Base-by-base conservation (phyloP, 257 asterid species). In the Knoxia roxburghii region DNA sequence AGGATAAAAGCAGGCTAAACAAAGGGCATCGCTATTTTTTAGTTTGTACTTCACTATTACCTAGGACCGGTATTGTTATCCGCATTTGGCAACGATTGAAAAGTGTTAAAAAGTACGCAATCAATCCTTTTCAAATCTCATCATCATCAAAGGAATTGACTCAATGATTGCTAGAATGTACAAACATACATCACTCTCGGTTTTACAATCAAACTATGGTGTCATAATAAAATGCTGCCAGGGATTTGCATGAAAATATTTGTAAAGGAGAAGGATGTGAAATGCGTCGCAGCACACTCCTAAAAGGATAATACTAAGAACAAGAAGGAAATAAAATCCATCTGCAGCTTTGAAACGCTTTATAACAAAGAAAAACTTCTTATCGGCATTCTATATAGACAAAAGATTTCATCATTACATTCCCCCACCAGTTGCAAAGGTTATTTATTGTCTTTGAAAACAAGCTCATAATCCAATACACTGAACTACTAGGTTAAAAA, bases 361-460 rank as follows among this genome's bases (percentile, higher is more conserved):
- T 24, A 26, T 7, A 24, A 29, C 7, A 21, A 32, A 49, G 0
- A 30, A 8, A n/a, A 29, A 45, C 57, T 32, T 69, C 67, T 3
- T 56, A 37, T 35, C 32, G 37, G 49, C 65, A 56, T 46, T 43
- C 14, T 45, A 30, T 10, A 55, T 67, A 35, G 6, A 39, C 71
- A 15, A 18, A 20, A 37, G 14, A 37, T 21, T 33, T 33, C 26
- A n/a, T 9, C 39, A 5, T 35, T 33, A n/a, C 27, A 59, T 21
- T 20, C n/a, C 10, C 18, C n/a, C 48, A 39, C 30, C 56, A 64
- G 29, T 45, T 9, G 45, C 58, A 18, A 68, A 30, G 0, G 11
- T 24, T n/a, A n/a, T n/a, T n/a, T n/a, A 7, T 24, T 53, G 50
- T 30, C 7, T 4, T 13, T 14, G 6, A 20, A 18, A 33, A 6